Conservation (phyloP, 164 flowering plant species). For the Chimonanthus praecox region DNA sequence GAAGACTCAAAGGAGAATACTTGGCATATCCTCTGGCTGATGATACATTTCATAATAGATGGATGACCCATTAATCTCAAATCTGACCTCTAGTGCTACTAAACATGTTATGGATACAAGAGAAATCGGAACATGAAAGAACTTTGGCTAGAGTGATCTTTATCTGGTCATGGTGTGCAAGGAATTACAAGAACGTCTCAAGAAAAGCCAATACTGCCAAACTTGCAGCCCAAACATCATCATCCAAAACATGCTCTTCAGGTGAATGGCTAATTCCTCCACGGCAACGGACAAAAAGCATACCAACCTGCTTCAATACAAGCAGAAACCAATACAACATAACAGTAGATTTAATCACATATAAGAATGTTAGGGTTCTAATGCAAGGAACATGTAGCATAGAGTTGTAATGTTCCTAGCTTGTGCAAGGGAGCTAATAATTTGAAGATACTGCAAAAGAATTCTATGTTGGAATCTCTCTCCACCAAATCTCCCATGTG, state of each 20-base stretch:
- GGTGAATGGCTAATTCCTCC: conserved; percentile 98
- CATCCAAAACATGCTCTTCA: conserved; percentile 74
- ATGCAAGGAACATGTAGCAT: neutral
- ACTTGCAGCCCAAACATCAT: conserved; percentile 94
- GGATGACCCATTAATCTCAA: neutral
- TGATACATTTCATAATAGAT: neutral
- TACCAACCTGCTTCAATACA: conserved; percentile 55
- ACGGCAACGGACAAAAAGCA: conserved; percentile 95
- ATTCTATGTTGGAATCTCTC: neutral
- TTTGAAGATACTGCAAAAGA: neutral
- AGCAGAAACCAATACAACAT: neutral
- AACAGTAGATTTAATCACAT: too few relatives aligned
- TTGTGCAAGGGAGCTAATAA: neutral
- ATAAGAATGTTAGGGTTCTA: too few relatives aligned
- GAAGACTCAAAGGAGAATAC: too few relatives aligned
- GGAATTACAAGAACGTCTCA: conserved; percentile 27
- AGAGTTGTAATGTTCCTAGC: neutral
- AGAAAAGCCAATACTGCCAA: conserved; percentile 69
- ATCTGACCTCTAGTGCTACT: neutral
- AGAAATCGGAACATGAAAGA: neutral
- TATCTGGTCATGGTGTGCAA: neutral
- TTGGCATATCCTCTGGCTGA: neutral
- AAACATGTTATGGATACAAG: neutral
- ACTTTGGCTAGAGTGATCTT: neutral
- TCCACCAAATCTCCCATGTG: too few relatives aligned